Base-by-base conservation (phyloP, 257 asterid genomes). In the Lycium ferocissimum region DNA sequence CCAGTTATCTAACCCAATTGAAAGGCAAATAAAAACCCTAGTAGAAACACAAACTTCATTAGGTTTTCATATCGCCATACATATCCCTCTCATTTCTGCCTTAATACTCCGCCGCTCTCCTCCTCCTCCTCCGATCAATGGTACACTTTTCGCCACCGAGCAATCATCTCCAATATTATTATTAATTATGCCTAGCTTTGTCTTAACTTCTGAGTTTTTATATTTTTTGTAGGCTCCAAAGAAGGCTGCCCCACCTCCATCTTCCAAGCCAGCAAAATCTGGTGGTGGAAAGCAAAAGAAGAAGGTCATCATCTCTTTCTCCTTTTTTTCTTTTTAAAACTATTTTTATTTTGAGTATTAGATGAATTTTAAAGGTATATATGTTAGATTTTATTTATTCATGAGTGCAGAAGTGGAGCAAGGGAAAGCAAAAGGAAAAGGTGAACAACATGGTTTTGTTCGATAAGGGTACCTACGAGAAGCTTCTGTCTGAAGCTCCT, bases 341-440 rank as follows among this genome's bases (percentile, higher is more conserved):
- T 69, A 6, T 85, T 26, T 15, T 9, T 57, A 72, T 69, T 54
- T 75, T n/a, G 35, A 37, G 8, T 75, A 1, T 22, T 0, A 4
- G 17, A 22, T 20, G 57, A 47, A 12, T 73, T 47, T 20, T 20
- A 5, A 73, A 45, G 40, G 80, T 82, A 7, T 33, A 78, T 1
- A 65, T 35, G 22, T 26, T 51, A 33, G 11, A 15, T 71, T 9
- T 26, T 33, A 61, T 18, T 73, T 51, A 3, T 6, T 76, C 88
- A 85, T 90, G 89, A 86, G 72, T 90, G 92, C 93, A 96, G 91
- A 90, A 90, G 86, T 90, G 92, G 92, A 88, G 91, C 92, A 95
- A 95, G 93, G 99, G 97, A 73, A 95, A 94, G 92, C 98, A 94
- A 86, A 95, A 95, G 97, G 99, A 95, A 88, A 95, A 95, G 97